phyloP scores from a whole-genome alignment of 768 basidiomycete species.

The Clitopilus passeckerianus region DNA sequence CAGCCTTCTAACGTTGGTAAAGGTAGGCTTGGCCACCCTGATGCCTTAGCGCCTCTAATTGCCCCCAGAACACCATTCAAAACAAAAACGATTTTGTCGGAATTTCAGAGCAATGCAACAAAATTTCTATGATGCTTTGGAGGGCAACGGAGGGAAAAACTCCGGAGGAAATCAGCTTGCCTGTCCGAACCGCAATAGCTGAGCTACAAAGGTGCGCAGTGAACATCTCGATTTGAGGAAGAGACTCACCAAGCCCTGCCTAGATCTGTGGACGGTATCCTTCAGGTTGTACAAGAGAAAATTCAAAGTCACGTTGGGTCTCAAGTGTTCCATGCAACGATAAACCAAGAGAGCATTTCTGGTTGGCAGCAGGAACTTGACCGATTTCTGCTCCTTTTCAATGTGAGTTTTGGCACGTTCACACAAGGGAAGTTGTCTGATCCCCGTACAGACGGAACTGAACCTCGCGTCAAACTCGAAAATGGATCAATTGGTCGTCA shows the following conservation, averaged over 20 bases:
- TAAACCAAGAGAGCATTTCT: conserved; percentile 7
- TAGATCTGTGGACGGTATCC: not conserved
- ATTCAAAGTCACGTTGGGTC: conserved; percentile 1
- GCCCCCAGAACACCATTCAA: not conserved
- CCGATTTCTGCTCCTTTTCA: conserved; percentile 3
- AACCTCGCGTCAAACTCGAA: conserved; percentile 7
- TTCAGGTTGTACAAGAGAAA: conserved; percentile 1
- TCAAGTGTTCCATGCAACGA: conserved; percentile 1
- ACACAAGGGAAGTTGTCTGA: not conserved
- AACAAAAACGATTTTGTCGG: conserved; percentile 6
- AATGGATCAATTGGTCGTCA: conserved; percentile 3
- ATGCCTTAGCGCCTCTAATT: not conserved
- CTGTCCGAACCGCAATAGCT: not conserved
- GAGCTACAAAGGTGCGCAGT: conserved; percentile 2
- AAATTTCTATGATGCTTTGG: conserved; percentile 6
- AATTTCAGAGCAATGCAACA: conserved; percentile 9
- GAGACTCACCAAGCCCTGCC: not conserved
- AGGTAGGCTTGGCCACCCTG: not conserved
- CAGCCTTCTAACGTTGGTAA: not conserved
- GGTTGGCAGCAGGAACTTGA: conserved; percentile 6
- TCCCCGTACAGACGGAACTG: conserved; percentile 3
- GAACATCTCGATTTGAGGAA: not conserved
- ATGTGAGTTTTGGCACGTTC: not conserved
- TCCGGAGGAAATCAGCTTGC: not conserved
- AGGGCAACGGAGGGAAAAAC: not conserved